phyloP scores from a whole-genome alignment of 306 rosid species.

The Malus sieversii region DNA sequence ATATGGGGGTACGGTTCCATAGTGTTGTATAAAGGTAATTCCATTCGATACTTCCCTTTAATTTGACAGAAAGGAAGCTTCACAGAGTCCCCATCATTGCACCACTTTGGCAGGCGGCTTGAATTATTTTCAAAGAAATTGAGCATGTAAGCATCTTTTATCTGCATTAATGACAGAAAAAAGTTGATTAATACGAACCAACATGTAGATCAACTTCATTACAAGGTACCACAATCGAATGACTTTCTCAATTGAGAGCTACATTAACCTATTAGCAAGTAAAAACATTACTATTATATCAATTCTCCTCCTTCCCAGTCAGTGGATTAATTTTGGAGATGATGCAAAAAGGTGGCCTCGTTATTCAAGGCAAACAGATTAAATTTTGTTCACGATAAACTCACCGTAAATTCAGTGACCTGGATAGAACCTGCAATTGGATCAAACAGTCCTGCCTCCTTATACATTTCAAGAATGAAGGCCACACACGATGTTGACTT shows the following conservation, averaged over 20 bases:
- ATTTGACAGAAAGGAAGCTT: conserved; percentile 95
- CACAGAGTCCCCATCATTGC: conserved; percentile 67
- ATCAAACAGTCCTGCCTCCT: conserved; percentile 86
- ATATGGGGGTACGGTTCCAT: conserved; percentile 69
- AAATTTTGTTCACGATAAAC: conserved; percentile 17
- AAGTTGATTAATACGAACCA: neutral
- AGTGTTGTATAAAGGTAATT: conserved; percentile 76
- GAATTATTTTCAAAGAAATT: conserved; percentile 74
- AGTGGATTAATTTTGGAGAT: neutral
- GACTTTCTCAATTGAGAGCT: neutral
- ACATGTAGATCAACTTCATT: neutral
- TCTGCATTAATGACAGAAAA: conserved; percentile 46
- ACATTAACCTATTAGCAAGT: neutral
- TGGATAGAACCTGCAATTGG: conserved; percentile 74
- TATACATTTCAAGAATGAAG: conserved; percentile 84
- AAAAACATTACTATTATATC: neutral
- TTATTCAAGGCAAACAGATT: conserved; percentile 10
- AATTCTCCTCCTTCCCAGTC: neutral
- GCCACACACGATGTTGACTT: conserved; percentile 88
- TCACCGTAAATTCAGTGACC: conserved; percentile 97
- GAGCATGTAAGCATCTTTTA: conserved; percentile 86
- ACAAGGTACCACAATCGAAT: neutral
- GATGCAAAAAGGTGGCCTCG: neutral
- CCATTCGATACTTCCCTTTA: conserved; percentile 81
- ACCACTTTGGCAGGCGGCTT: conserved; percentile 85